phyloP scores from a whole-genome alignment of 75 land plant genomes.

The Pinus albicaulis region DNA sequence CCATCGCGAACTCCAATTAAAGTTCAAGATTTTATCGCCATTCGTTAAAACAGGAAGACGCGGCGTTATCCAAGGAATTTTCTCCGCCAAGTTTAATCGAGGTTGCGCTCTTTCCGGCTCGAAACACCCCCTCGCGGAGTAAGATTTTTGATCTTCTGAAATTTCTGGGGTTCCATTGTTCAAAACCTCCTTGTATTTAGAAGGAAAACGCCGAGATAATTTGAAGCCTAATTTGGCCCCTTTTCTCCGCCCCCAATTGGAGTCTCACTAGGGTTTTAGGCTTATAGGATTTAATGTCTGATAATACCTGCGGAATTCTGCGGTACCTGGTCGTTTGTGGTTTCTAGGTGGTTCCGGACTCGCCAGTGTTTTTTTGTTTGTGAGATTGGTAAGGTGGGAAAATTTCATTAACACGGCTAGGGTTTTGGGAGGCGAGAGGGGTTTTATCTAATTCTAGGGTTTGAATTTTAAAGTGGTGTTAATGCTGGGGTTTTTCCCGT shows the following conservation, averaged over 20 bases:
- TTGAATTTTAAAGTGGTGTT: background rate
- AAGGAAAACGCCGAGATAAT: background rate
- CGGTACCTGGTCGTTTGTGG: background rate
- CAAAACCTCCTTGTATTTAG: background rate
- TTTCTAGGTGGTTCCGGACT: background rate
- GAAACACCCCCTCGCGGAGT: background rate
- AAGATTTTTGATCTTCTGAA: background rate
- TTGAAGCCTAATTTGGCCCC: background rate
- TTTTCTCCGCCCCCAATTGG: background rate
- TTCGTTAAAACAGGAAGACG: background rate
- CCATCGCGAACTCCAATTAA: background rate
- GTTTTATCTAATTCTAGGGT: background rate
- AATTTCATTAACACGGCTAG: background rate
- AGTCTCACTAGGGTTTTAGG: background rate
- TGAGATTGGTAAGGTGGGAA: background rate
- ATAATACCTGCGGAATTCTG: background rate
- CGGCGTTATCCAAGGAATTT: background rate
- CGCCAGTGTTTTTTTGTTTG: background rate
- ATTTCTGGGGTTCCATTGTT: background rate
- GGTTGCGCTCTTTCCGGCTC: background rate
- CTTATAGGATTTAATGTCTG: background rate
- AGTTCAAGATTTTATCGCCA: background rate
- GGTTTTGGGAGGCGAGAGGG: conserved; percentile 1
- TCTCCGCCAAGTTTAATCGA: background rate
- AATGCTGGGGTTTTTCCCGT: background rate